Evolutionary conservation across 1,284 basidiomycete genomes (phyloP).

Genomic region (Cronartium quercuum): DNA sequence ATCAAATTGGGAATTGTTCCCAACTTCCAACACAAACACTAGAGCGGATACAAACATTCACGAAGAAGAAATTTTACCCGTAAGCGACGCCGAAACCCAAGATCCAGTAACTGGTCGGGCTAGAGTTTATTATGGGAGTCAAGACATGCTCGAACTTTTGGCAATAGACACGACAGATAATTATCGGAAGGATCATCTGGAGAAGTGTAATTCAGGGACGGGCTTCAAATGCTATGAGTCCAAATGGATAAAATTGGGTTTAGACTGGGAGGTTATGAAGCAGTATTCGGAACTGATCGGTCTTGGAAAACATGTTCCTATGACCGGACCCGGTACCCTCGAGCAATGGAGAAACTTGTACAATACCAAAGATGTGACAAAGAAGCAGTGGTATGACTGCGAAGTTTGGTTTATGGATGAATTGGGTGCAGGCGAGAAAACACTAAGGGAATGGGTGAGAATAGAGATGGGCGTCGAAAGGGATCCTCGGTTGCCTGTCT

Average conservation of each 20-base stretch:
- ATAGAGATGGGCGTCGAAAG: not conserved
- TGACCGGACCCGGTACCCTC: not conserved
- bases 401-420: not conserved
- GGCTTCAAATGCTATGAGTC: not conserved
- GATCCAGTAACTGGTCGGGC: not conserved
- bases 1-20: too few species aligned
- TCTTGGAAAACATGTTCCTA: not conserved
- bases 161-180: not conserved
- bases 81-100: too few species aligned
- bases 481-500: not conserved
- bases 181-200: not conserved
- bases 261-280: not conserved
- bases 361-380: not conserved
- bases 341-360: not conserved
- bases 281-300: not conserved
- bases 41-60: too few species aligned
- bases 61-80: too few species aligned
- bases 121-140: not conserved
- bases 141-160: not conserved
- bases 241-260: not conserved
- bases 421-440: not conserved
- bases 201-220: not conserved
- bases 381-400: not conserved
- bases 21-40: too few species aligned
- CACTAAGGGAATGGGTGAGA: not conserved